phyloP scores from a whole-genome alignment of 257 asterid genomes.

The Solanum clarkiae region DNA sequence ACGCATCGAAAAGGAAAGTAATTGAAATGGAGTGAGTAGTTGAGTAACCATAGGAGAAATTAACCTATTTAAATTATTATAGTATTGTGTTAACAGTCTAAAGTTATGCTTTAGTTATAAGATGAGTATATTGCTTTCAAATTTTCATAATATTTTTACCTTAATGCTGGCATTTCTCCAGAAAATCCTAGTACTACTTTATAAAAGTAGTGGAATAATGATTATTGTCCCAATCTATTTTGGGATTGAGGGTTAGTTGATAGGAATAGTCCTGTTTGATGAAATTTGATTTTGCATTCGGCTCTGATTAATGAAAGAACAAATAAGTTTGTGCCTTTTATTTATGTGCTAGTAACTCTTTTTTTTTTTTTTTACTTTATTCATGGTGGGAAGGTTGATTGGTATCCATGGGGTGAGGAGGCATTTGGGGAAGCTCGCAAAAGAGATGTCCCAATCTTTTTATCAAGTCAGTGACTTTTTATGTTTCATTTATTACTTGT shows the following conservation, averaged over 20 bases:
- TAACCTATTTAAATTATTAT: no score
- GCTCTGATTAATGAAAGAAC: neutral
- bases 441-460: conserved; percentile 79
- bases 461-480: conserved; percentile 45
- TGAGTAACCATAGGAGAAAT: no score
- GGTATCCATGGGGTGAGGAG: conserved; percentile 99
- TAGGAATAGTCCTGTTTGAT: neutral
- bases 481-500: neutral
- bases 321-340: neutral
- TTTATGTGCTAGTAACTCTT: neutral
- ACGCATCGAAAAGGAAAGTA: no score
- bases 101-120: no score
- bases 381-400: conserved; percentile 44
- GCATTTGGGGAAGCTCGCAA: conserved; percentile 83
- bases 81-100: no score
- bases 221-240: neutral
- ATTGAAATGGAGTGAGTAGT: no score
- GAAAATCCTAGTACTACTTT: neutral
- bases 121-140: neutral
- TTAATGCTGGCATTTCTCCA: neutral
- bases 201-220: neutral
- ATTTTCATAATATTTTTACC: neutral
- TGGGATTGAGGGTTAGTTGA: neutral
- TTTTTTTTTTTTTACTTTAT: neutral
- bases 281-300: neutral